Evolutionary conservation across 2,329 filamentous ascomycete genomes (phyloP), one percentile per base, ranked within the genome.

Genomic region (Leptographium wingfieldii): DNA sequence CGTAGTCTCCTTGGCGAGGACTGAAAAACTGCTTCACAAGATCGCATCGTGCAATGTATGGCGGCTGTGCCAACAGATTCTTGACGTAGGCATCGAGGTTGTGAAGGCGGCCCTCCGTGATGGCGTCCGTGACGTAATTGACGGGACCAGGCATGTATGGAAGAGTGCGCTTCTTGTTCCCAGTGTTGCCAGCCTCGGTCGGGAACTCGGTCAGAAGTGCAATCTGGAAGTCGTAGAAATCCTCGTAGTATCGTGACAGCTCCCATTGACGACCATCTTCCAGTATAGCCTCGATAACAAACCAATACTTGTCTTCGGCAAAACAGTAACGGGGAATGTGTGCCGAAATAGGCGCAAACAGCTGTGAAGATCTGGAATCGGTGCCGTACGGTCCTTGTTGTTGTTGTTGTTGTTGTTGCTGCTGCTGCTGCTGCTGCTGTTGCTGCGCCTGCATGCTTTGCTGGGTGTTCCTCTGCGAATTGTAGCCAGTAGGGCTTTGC

Each of bases 181-280:
- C 86, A 22, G 86, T 88, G 68, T 95, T 94, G 59, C 94, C 94
- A 46, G 94, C 92, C 73, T 97, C 94, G 43, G 88, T 85, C 27
- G 94, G 92, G 69, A 96, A 97, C 65, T 86, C 90, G 53, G 91
- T 92, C 56, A 99, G 82, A 10, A 99, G 84, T 38, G 91, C 90
- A 69, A 97, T 97, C 71, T 99, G 94, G 72, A 97, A 92, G 72
- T 97, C 94, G 74, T 97, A 99, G 70, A 99, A 99, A 74, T 97
- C 94, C 72, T 97, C 91, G 69, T 99, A 99, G 69, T 95, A 94
- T 64, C 94, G 85, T 48, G 90, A 92, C 56, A 99, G 76, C 70
- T 96, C 92, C 91, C 92, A 97, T 69, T 89, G 86, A 55, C 89
- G 82, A 55, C 91, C 92, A 69, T 97, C 92, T 69, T 96, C 90